Evolutionary conservation across 2,329 filamentous ascomycete genomes (phyloP).

Genomic region (Trichoderma lentiforme): DNA sequence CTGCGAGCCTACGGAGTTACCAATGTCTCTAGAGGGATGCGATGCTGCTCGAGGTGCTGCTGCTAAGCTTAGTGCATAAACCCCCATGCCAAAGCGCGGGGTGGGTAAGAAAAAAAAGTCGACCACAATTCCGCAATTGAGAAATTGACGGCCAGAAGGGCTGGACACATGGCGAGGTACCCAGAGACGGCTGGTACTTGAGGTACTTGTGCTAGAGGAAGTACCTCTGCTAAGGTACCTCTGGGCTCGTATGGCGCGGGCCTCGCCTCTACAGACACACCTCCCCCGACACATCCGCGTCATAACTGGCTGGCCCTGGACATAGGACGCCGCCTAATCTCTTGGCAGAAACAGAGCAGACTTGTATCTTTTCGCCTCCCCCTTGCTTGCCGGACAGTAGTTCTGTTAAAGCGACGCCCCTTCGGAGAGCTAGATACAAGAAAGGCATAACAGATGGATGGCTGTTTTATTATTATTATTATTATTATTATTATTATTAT

Average conservation of each 20-base stretch:
- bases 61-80: neutral
- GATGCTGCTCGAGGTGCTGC: neutral
- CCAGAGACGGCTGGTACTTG: constrained; percentile 4
- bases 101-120: neutral
- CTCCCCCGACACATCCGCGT: constrained; percentile 15
- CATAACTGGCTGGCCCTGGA: constrained; percentile 8
- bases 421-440: neutral
- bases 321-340: neutral
- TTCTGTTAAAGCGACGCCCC: neutral
- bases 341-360: neutral
- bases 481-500: neutral
- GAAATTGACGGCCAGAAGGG: neutral
- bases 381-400: neutral
- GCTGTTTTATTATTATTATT: neutral
- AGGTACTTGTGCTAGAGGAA: neutral
- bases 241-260: constrained; percentile 5
- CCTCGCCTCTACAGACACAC: neutral
- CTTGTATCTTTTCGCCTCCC: constrained; percentile 12
- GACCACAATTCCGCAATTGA: neutral
- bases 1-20: neutral
- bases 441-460: neutral
- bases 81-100: constrained; percentile 12
- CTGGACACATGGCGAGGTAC: constrained; percentile 19
- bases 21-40: neutral
- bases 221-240: constrained; percentile 13